phyloP scores from a whole-genome alignment of 805 yeast species.

The Pichia exigua region DNA sequence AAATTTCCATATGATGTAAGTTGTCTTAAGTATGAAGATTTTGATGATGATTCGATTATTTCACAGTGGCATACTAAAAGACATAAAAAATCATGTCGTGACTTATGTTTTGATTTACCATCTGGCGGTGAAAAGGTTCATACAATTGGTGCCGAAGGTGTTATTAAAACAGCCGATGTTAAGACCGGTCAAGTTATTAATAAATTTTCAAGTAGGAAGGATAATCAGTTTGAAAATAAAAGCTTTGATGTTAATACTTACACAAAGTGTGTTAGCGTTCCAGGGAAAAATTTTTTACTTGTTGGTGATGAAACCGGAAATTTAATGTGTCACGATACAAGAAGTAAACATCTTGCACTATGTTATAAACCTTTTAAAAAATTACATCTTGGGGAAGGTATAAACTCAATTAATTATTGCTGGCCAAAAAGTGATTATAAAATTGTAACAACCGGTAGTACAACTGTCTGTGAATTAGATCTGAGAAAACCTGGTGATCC shows the following conservation, averaged over 20 bases:
- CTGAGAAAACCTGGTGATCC: conserved; percentile 53
- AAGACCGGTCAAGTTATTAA: conserved; percentile 69
- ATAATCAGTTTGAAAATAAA: conserved; percentile 12
- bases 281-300: conserved; percentile 42
- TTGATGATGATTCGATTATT: conserved; percentile 23
- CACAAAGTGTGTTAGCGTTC: conserved; percentile 39
- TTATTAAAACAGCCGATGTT: conserved; percentile 65
- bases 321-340: conserved; percentile 54
- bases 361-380: conserved; percentile 38
- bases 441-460: conserved; percentile 72
- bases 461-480: conserved; percentile 73
- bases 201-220: conserved; percentile 29
- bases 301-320: conserved; percentile 66
- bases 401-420: conserved; percentile 67
- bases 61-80: conserved; percentile 77
- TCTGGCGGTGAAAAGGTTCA: conserved; percentile 46
- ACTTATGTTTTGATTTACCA: conserved; percentile 52
- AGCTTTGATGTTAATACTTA: conserved; percentile 13
- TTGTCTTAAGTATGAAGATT: conserved; percentile 21
- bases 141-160: conserved; percentile 73
- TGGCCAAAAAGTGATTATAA: conserved; percentile 69
- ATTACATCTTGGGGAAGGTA: conserved; percentile 72
- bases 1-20: conserved; percentile 24
- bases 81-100: conserved; percentile 83
- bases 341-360: conserved; percentile 33